Base-by-base conservation (phyloP, 352 stramenopile genomes). In the Blastocystis hominis region DNA sequence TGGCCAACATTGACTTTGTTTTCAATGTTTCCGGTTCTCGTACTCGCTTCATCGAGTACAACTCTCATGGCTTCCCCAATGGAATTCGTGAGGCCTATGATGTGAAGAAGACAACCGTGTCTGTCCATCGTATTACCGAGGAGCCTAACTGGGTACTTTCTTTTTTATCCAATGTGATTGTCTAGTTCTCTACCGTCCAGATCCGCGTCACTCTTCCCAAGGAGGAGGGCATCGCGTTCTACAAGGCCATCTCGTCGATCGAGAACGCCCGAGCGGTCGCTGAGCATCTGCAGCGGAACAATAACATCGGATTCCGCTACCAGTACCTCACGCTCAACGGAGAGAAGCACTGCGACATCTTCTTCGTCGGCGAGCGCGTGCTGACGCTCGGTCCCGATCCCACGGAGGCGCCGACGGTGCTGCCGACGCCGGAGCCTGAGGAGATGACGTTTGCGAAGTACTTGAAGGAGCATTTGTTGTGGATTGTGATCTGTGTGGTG, bases 241-340 rank as follows among this genome's bases (percentile, higher is more conserved):
- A 53, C 46, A 15, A 75, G 38, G 63, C 13, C 30, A 38, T 75
- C 6, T 42, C 42, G 63, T 24, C 38, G 63, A 53, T 17, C 0
- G 63, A 75, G n/a, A 1, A 47, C 42, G 63, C 63, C 42, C 13
- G 42, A 53, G 63, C 38, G 7, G 46, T 75, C 46, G 63, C 63
- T 47, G 63, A 75, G 38, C 46, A 75, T 75, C 46, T 75, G 1
- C 63, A 75, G 46, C 38, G 46, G 38, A 75, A 75, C 63, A 75
- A 75, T 34, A 75, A 75, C 24, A 75, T 53, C 24, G 63, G 63
- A 44, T 53, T 40, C 38, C 63, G 63, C 46, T 75, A 75, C 42
- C 63, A 75, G 24, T 75, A 75, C 46, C 15, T 75, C 4, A 75
- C 63, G 7, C 38, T 75, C 4, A 75, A 75, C 9, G 63, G 63